Evolutionary conservation across 371 early-diverging fungal genomes (phyloP), one percentile per base, ranked within the genome.

Genomic region (Mortierella sp.): DNA sequence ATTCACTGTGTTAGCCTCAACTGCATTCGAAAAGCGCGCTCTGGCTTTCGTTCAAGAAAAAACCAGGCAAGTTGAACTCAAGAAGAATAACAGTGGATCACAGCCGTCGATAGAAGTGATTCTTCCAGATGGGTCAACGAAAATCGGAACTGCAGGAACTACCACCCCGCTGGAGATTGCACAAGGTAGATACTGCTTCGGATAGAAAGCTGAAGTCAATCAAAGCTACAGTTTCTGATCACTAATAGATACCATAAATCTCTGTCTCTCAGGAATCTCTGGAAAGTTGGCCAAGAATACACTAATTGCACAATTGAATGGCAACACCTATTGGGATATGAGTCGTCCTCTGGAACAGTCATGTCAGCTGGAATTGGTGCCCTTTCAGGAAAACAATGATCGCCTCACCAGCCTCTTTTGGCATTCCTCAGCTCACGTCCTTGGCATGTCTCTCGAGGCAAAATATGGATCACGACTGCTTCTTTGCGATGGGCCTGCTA

Each of bases 101-200:
- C 55, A 49, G 18, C 39, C 93, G 74, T 79, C 90, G 55, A 98
- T 99, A 83, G 91, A 90, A 55, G 87, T 99, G 64, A 91, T 95
- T n/a, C 88, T 99, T 18, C 96, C 97, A 26, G 97, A 98, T 77
- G 98, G 97, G 35, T 84, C 90, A 24, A 88, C 76, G 49, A 91
- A 93, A 69, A 91, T 93, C 66, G 99, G 96, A 52, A 89, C 79
- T 35, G 87, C 98, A 14, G 98, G 96, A 94, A 96, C 96, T 75
- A 98, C 98, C 22, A 94, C 96, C 5, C 99, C 99, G 8, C 85
- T 98, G 87, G 94, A 94, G 45, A 93, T 99, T 84, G 99, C 98
- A 5, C 88, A 88, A 69, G 87, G 88, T 64, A 93, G 96, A 73
- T 10, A 4, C 32, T 32, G 35, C 24, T 43, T 18, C 22, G 16